phyloP scores from a whole-genome alignment of 1,139 yeast genomes.

The Kodamaea fungicola region DNA sequence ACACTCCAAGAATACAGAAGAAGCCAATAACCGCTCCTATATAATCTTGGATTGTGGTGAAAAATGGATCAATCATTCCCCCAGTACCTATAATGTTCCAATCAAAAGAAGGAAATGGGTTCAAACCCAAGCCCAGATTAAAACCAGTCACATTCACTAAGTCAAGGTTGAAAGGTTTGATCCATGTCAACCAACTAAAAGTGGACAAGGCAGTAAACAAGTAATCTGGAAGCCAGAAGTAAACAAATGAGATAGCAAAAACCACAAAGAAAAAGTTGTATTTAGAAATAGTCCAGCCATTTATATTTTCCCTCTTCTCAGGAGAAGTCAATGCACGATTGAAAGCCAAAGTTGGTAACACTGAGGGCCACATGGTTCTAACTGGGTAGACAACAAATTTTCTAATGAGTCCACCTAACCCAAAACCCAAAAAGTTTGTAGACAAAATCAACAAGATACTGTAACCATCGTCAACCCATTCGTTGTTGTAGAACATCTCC shows the following conservation, averaged over 20 bases:
- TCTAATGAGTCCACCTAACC: conserved; percentile 20
- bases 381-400: conserved; percentile 17
- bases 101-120: conserved; percentile 18
- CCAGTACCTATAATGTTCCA: conserved; percentile 13
- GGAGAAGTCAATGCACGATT: conserved; percentile 17
- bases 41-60: conserved; percentile 11
- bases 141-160: conserved; percentile 17
- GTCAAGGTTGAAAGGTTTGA: conserved; percentile 15
- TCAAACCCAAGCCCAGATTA: conserved; percentile 15
- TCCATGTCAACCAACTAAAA: conserved; percentile 22
- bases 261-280: conserved; percentile 14
- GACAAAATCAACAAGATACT: conserved; percentile 13
- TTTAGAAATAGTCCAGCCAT: conserved; percentile 19
- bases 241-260: conserved; percentile 13
- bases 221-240: conserved; percentile 19
- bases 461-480: conserved; percentile 17
- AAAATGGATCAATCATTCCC: conserved; percentile 13
- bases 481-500: conserved; percentile 11
- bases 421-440: conserved; percentile 21
- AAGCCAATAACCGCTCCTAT: conserved; percentile 13
- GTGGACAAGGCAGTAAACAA: conserved; percentile 14
- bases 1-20: conserved; percentile 13
- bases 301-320: conserved; percentile 14
- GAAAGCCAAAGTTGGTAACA: conserved; percentile 18
- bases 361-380: conserved; percentile 15